Conservation (phyloP, 2,329 filamentous ascomycete species). For the Cladosporium halotolerans region DNA sequence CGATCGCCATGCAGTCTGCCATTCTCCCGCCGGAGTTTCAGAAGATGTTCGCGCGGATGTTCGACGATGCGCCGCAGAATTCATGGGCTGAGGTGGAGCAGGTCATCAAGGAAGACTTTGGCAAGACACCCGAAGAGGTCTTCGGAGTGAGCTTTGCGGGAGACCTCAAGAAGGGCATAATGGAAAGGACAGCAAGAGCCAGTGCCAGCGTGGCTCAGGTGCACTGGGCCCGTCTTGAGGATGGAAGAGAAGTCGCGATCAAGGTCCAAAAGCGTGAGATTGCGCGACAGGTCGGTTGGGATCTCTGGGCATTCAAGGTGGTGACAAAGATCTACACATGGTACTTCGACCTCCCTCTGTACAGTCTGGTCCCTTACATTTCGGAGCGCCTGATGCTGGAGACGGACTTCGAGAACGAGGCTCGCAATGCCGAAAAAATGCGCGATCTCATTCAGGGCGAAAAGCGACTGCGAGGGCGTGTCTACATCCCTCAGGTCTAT, state of each 20-base stretch:
- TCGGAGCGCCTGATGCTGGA: constrained; percentile 86
- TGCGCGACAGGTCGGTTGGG: constrained; percentile 82
- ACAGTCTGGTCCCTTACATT: constrained; percentile 86
- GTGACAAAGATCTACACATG: constrained; percentile 76
- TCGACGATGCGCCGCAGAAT: constrained; percentile 94
- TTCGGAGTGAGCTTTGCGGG: constrained; percentile 74
- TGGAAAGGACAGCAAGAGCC: constrained; percentile 66
- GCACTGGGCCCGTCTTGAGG: constrained; percentile 80
- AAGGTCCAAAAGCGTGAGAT: constrained; percentile 98
- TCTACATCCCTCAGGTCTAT: constrained; percentile 85
- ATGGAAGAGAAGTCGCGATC: constrained; percentile 87
- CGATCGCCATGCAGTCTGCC: constrained; percentile 96
- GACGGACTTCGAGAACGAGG: constrained; percentile 91
- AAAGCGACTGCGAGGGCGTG: constrained; percentile 66
- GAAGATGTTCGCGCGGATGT: constrained; percentile 93
- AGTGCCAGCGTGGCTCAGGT: constrained; percentile 95
- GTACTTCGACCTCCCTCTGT: constrained; percentile 90
- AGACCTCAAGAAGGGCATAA: constrained; percentile 52
- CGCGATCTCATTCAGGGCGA: constrained; percentile 67
- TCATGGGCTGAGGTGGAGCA: constrained; percentile 76
- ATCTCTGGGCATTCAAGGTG: constrained; percentile 92
- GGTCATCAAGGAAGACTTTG: constrained; percentile 84
- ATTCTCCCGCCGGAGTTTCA: constrained; percentile 91
- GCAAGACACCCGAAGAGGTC: constrained; percentile 75
- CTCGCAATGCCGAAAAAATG: constrained; percentile 82